phyloP scores from a whole-genome alignment of 2,329 filamentous ascomycete genomes.

The Corniculantispora saksenae region DNA sequence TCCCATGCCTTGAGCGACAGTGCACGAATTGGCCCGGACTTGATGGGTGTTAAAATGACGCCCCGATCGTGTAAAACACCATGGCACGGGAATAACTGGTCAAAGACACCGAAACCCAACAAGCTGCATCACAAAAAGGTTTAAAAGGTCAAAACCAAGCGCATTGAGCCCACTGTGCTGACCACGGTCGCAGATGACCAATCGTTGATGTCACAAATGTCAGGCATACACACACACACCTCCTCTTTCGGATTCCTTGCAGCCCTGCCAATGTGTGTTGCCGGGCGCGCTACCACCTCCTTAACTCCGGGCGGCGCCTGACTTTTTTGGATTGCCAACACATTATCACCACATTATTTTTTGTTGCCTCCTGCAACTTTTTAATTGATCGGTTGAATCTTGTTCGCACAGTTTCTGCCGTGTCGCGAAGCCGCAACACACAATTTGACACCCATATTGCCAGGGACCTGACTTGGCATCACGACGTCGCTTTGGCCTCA shows the following conservation, averaged over 20 bases:
- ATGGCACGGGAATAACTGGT: neutral
- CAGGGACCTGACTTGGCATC: neutral
- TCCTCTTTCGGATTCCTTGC: neutral
- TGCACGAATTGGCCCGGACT: neutral
- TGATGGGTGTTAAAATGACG: neutral
- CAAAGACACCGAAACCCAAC: neutral
- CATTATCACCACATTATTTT: neutral
- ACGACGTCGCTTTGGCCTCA: slow-evolving; percentile 11
- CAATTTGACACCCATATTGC: slow-evolving; percentile 16
- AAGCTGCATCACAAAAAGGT: neutral
- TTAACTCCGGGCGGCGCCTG: slow-evolving; percentile 11
- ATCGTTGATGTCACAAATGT: slow-evolving; percentile 9
- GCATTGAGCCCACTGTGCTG: neutral
- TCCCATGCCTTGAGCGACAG: neutral
- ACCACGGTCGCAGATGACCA: neutral
- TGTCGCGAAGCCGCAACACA: neutral
- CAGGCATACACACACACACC: neutral
- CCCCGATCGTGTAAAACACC: neutral
- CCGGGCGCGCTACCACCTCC: neutral
- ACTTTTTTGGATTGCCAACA: neutral
- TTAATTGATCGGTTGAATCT: neutral
- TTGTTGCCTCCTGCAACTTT: neutral
- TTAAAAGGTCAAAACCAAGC: neutral
- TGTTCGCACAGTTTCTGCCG: neutral
- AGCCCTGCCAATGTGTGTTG: neutral